Conservation (phyloP, 192 early-diverging fungal species). For the Coemansia sp. region DNA sequence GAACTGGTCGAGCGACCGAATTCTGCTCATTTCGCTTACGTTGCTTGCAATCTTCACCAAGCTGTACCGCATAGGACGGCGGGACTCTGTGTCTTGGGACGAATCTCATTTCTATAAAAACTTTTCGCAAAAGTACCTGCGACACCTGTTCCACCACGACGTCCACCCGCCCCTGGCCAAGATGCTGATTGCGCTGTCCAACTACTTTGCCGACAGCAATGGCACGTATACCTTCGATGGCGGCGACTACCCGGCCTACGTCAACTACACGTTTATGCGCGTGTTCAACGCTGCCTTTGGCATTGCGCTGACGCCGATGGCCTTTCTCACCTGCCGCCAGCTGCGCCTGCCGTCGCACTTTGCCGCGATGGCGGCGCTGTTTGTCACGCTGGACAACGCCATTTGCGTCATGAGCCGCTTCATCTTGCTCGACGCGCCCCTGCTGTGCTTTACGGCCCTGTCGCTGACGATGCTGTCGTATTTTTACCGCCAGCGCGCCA, state of each 20-base stretch:
- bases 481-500: constrained; percentile 72
- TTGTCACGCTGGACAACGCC: constrained; percentile 76
- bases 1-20: constrained; percentile 20
- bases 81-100: constrained; percentile 70
- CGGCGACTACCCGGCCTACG: constrained; percentile 75
- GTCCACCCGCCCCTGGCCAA: constrained; percentile 98
- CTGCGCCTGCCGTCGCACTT: constrained; percentile 70
- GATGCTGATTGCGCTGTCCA: constrained; percentile 89
- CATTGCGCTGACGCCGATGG: constrained; percentile 85
- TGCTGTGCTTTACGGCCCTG: constrained; percentile 82
- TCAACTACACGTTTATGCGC: constrained; percentile 91
- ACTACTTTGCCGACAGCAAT: constrained; percentile 81
- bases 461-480: constrained; percentile 68
- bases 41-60: constrained; percentile 37
- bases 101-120: constrained; percentile 66
- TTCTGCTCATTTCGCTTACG: constrained; percentile 45
- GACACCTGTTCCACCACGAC: constrained; percentile 94
- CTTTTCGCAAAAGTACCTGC: constrained; percentile 93
- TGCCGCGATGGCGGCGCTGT: constrained; percentile 70
- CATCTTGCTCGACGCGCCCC: constrained; percentile 94
- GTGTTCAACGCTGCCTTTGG: constrained; percentile 89
- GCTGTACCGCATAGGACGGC: constrained; percentile 46
- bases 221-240: constrained; percentile 87
- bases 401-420: constrained; percentile 80
- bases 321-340: constrained; percentile 83